A percentile compares a stretch with the other conserved stretches of the same genome.
Evolutionary conservation across 108 stramenopile species (phyloP).

Genomic region (Discostella stelligeroides): DNA sequence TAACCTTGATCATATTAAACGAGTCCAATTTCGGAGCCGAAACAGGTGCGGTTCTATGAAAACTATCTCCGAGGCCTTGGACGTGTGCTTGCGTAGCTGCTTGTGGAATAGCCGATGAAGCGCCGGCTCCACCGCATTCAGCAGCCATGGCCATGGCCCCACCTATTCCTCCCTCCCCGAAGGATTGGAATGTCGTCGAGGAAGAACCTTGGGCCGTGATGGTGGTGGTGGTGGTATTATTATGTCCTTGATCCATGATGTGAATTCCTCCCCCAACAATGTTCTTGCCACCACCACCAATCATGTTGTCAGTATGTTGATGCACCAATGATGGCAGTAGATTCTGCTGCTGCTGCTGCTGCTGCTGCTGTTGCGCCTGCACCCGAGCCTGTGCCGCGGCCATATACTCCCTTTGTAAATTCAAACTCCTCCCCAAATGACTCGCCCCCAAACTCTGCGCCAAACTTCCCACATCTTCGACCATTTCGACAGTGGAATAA

Average conservation of each 20-base stretch:
- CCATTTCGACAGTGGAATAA: constrained; percentile 80
- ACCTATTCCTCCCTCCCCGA: constrained; percentile 58
- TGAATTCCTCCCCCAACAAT: constrained; percentile 6
- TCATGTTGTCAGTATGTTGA: constrained; percentile 5
- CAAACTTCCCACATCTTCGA: constrained; percentile 86
- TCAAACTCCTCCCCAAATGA: constrained; percentile 77
- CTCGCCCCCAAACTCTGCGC: constrained; percentile 84
- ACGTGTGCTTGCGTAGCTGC: constrained; percentile 30
- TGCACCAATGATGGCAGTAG: too few species aligned
- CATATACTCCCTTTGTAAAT: constrained; percentile 71
- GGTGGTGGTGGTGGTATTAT: background rate
- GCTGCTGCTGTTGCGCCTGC: constrained; percentile 32
- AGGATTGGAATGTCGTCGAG: background rate
- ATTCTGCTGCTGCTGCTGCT: constrained; percentile 16
- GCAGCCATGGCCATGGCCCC: constrained; percentile 71
- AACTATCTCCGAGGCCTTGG: constrained; percentile 62
- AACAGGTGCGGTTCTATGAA: constrained; percentile 59
- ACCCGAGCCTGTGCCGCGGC: constrained; percentile 24
- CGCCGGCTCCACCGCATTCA: too few species aligned
- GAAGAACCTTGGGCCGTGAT: constrained; percentile 2
- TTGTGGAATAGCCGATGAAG: constrained; percentile 6
- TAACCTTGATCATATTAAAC: constrained; percentile 88
- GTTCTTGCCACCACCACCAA: background rate
- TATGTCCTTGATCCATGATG: constrained; percentile 7
- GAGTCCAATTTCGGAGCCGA: constrained; percentile 83